Evolutionary conservation across 371 early-diverging fungal genomes (phyloP).

Genomic region (Lichtheimia ramosa): DNA sequence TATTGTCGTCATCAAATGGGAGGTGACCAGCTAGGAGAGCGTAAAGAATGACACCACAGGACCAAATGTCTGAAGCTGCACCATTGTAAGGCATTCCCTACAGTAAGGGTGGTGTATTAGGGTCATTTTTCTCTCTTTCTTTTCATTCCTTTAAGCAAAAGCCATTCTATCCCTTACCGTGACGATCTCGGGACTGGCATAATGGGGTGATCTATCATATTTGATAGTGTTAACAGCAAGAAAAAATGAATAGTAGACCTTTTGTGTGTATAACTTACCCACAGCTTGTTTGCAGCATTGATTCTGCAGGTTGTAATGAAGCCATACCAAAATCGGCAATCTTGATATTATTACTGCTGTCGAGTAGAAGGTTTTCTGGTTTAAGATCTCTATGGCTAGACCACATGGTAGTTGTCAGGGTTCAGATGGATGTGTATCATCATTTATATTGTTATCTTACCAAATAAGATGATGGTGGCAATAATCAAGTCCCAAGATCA

Average conservation of each 20-base stretch:
- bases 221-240: not conserved
- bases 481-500: constrained; percentile 91
- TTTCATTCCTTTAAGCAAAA: not conserved
- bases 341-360: constrained; percentile 76
- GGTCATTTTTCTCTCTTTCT: not conserved
- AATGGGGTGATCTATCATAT: constrained; percentile 76
- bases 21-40: constrained; percentile 75
- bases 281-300: constrained; percentile 81
- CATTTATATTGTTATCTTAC: constrained; percentile 15
- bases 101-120: constrained; percentile 14
- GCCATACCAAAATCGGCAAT: constrained; percentile 90
- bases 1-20: constrained; percentile 83
- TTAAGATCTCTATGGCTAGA: constrained; percentile 95
- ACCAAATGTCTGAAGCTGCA: constrained; percentile 80
- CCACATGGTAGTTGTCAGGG: too few relatives aligned
- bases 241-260: not conserved
- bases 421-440: too few relatives aligned
- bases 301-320: constrained; percentile 70
- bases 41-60: constrained; percentile 76
- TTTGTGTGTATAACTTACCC: constrained; percentile 36
- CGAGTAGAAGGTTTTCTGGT: constrained; percentile 92
- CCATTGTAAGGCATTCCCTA: constrained; percentile 73
- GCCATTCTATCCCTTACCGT: constrained; percentile 37
- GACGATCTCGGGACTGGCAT: constrained; percentile 94
- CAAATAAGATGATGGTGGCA: constrained; percentile 74